These are phyloP conservation scores for Geotrichum macrosporum DNA, from an alignment of 1,139 yeast genomes.

Conservation along the genomic window DNA sequence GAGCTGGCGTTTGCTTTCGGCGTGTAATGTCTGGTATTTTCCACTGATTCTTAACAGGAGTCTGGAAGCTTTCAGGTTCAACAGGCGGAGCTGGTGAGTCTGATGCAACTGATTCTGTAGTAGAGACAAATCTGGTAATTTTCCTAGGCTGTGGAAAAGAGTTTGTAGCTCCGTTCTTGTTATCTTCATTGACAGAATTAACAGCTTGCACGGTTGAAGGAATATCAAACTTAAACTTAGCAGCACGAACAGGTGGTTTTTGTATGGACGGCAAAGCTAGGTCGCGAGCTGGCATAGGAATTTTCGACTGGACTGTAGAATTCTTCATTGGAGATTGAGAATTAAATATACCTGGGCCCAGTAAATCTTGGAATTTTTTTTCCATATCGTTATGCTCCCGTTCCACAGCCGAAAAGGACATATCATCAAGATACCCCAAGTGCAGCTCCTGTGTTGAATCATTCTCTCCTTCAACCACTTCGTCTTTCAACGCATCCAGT, in stretches of 20 bases:
- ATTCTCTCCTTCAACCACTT: not conserved
- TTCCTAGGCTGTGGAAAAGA: conserved; percentile 2
- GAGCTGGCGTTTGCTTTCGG: conserved; percentile 8
- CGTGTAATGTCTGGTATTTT: conserved; percentile 1
- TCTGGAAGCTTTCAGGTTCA: not conserved
- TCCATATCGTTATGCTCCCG: conserved; percentile 16
- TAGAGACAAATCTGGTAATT: conserved; percentile 1
- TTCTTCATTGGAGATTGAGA: not conserved
- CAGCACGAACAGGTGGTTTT: too few species aligned
- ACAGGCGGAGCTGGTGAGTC: not conserved
- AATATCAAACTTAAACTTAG: not conserved
- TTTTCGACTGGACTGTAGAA: not conserved
- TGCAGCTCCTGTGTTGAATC: not conserved
- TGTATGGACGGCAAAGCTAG: too few species aligned
- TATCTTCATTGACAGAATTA: not conserved
- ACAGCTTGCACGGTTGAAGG: not conserved
- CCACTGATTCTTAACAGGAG: conserved; percentile 2
- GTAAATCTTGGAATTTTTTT: conserved; percentile 9
- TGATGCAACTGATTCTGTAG: not conserved
- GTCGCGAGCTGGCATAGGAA: not conserved
- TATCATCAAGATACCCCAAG: conserved; percentile 4
- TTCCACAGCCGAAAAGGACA: conserved; percentile 19
- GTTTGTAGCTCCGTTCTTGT: not conserved
- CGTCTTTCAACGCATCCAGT: not conserved
- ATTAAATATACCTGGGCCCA: conserved; percentile 7